These are phyloP conservation scores for Tetrapisispora fleetii DNA, from an alignment of 805 yeast species.

Conservation along the genomic window DNA sequence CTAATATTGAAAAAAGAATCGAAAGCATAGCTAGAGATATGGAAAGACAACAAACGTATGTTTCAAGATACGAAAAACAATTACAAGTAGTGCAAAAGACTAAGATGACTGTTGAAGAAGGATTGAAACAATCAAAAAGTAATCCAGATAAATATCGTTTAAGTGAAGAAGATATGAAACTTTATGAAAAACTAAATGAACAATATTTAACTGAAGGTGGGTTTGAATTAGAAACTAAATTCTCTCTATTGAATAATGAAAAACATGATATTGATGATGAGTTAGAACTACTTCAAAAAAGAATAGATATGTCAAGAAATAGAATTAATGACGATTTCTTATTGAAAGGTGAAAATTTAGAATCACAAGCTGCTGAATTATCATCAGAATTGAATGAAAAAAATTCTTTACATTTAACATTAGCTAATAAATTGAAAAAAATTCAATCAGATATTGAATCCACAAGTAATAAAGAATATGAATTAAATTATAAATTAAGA, in stretches of 20 bases:
- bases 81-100: slow-evolving; percentile 34
- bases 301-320: slow-evolving; percentile 28
- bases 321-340: slow-evolving; percentile 30
- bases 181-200: slow-evolving; percentile 51
- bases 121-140: slow-evolving; percentile 22
- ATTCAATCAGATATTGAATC: slow-evolving; percentile 33
- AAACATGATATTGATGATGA: slow-evolving; percentile 35
- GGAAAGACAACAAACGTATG: slow-evolving; percentile 38
- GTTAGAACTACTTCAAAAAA: slow-evolving; percentile 30
- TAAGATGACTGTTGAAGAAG: slow-evolving; percentile 8
- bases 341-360: slow-evolving; percentile 27
- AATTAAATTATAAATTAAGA: slow-evolving; percentile 53
- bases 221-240: slow-evolving; percentile 44
- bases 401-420: slow-evolving; percentile 20
- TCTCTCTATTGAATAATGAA: slow-evolving; percentile 35
- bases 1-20: slow-evolving; percentile 38
- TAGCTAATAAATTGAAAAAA: slow-evolving; percentile 30
- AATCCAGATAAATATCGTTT: slow-evolving; percentile 30
- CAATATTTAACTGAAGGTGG: slow-evolving; percentile 52
- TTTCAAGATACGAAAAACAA: slow-evolving; percentile 37
- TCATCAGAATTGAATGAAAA: slow-evolving; percentile 33
- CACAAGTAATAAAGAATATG: slow-evolving; percentile 40
- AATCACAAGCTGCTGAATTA: slow-evolving; percentile 23
- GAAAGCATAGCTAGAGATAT: slow-evolving; percentile 43
- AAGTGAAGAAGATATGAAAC: slow-evolving; percentile 41